These are phyloP conservation scores for Salinomyces thailandicus DNA, from an alignment of 2,329 filamentous ascomycete species.

Conservation along the genomic window DNA sequence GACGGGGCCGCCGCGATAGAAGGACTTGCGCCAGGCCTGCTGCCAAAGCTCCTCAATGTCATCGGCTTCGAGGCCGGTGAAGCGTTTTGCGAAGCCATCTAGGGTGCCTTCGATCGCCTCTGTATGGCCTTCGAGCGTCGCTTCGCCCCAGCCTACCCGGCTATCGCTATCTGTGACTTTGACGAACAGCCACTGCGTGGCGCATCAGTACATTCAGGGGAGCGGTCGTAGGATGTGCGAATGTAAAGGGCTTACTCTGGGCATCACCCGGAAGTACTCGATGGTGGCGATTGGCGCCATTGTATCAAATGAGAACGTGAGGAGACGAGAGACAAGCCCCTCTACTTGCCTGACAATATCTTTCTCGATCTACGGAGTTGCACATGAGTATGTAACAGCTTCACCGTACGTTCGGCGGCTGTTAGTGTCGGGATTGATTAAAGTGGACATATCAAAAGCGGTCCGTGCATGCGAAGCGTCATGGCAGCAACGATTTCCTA, in stretches of 20 bases:
- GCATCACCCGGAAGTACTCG: slow-evolving; percentile 65
- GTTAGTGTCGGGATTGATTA: no score
- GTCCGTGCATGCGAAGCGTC: no score
- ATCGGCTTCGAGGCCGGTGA: slow-evolving; percentile 59
- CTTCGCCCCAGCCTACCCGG: slow-evolving; percentile 62
- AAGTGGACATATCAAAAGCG: no score
- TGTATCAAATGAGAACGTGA: no score
- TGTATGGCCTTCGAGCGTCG: slow-evolving; percentile 62
- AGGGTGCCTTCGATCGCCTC: slow-evolving; percentile 64
- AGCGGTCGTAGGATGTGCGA: neutral
- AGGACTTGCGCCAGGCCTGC: slow-evolving; percentile 54
- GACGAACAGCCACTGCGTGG: slow-evolving; percentile 55
- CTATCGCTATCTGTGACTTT: slow-evolving; percentile 61
- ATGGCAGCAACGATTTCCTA: no score
- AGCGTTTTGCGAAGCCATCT: slow-evolving; percentile 53
- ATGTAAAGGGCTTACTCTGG: slow-evolving; percentile 33
- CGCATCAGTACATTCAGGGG: neutral
- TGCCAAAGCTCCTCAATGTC: slow-evolving; percentile 79
- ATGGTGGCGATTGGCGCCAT: slow-evolving; percentile 57
- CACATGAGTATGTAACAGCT: no score
- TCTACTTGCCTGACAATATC: no score
- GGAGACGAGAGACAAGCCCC: no score
- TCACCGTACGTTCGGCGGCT: no score
- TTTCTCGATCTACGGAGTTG: no score
- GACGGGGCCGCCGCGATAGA: slow-evolving; percentile 68